These are phyloP conservation scores for Leccinellum rugosiceps DNA, from an alignment of 768 basidiomycete genomes.

Conservation along the genomic window DNA sequence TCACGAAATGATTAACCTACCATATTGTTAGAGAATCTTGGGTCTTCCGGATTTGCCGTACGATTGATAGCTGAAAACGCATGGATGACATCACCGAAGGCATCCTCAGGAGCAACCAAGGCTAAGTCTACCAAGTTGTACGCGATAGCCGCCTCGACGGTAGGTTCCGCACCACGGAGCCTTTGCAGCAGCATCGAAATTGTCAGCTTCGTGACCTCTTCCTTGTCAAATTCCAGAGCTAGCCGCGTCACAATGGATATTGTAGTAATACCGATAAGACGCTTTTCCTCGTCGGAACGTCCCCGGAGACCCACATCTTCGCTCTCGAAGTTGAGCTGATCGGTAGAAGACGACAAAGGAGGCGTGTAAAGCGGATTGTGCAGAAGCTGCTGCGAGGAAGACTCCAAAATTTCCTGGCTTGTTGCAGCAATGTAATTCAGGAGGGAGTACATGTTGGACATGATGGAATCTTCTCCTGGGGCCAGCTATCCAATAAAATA, in stretches of 20 bases:
- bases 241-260: conserved; percentile 88
- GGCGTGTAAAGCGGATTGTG: conserved; percentile 39
- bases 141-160: conserved; percentile 87
- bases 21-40: conserved; percentile 87
- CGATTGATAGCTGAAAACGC: conserved; percentile 84
- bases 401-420: conserved; percentile 69
- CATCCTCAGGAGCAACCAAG: conserved; percentile 66
- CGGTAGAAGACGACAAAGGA: conserved; percentile 33
- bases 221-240: conserved; percentile 80
- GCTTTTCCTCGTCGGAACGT: conserved; percentile 79
- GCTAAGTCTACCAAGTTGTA: conserved; percentile 91
- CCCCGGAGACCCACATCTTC: conserved; percentile 63
- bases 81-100: conserved; percentile 81
- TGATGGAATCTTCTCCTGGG: conserved; percentile 82
- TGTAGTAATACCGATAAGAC: conserved; percentile 83
- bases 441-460: conserved; percentile 96
- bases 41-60: conserved; percentile 85
- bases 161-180: conserved; percentile 77
- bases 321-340: conserved; percentile 51
- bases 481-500: conserved; percentile 51
- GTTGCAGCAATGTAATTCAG: conserved; percentile 88
- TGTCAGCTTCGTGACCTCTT: conserved; percentile 87
- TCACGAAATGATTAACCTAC: conserved; percentile 35
- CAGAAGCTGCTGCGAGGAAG: conserved; percentile 41
- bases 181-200: conserved; percentile 92